These are phyloP conservation scores for Colletotrichum cereale DNA, from an alignment of 2,329 filamentous ascomycete genomes.

Conservation along the genomic window DNA sequence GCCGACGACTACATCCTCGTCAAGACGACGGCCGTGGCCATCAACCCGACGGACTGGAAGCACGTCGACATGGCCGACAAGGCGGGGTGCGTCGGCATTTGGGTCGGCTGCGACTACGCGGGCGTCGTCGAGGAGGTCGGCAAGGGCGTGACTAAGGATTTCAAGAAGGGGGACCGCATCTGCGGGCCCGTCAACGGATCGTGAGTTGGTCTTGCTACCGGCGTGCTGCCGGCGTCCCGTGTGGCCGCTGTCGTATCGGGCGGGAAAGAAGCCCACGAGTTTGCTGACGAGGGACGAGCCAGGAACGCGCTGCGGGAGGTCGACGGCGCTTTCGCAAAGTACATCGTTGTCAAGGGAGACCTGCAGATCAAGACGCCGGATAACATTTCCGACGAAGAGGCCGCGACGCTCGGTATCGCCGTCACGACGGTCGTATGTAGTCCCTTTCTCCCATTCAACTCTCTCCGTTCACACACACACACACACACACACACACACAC, in stretches of 20 bases:
- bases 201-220: slow-evolving; percentile 38
- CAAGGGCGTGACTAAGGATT: slow-evolving; percentile 54
- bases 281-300: slow-evolving; percentile 4
- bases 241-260: not conserved
- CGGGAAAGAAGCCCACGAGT: not conserved
- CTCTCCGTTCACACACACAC: not conserved
- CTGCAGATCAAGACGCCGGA: slow-evolving; percentile 59
- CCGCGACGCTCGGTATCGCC: slow-evolving; percentile 58
- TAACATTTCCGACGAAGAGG: slow-evolving; percentile 59
- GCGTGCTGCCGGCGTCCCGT: not conserved
- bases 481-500: not conserved
- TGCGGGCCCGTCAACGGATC: slow-evolving; percentile 55
- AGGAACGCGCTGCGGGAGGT: slow-evolving; percentile 47
- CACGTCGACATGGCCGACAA: slow-evolving; percentile 45
- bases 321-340: slow-evolving; percentile 58
- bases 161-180: slow-evolving; percentile 62
- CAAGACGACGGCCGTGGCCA: slow-evolving; percentile 50
- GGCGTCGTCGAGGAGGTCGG: slow-evolving; percentile 62
- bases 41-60: slow-evolving; percentile 56
- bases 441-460: not conserved
- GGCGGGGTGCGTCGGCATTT: slow-evolving; percentile 41
- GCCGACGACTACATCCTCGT: slow-evolving; percentile 50
- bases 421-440: slow-evolving; percentile 55
- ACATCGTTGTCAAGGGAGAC: slow-evolving; percentile 54
- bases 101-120: slow-evolving; percentile 60